These are phyloP conservation scores for Bullera alba DNA, from an alignment of 768 basidiomycete species.

Conservation along the genomic window DNA sequence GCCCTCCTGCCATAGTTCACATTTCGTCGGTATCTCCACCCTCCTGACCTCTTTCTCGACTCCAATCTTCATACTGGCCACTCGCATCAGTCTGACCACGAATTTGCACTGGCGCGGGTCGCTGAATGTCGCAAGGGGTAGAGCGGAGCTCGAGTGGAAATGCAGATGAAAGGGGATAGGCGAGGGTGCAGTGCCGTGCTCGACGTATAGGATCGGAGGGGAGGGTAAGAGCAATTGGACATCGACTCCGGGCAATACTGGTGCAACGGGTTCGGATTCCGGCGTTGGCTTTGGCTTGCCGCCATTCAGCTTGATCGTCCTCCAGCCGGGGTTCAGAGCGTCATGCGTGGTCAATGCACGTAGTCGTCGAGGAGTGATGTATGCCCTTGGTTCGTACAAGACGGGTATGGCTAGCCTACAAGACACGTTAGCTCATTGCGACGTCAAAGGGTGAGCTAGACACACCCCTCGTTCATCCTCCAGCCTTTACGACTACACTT, in stretches of 20 bases:
- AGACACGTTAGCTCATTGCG: not conserved
- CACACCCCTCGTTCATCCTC: conserved; percentile 36
- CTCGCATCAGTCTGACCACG: conserved; percentile 29
- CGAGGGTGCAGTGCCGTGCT: conserved; percentile 8
- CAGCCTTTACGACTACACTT: conserved; percentile 29
- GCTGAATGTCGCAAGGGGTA: conserved; percentile 27
- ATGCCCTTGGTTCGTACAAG: conserved; percentile 34
- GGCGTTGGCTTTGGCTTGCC: conserved; percentile 14
- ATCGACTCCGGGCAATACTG: conserved; percentile 19
- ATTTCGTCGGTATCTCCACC: conserved; percentile 29
- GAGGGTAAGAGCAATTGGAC: conserved; percentile 34
- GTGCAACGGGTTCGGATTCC: not conserved
- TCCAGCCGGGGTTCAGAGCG: conserved; percentile 39
- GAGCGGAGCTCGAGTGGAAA: conserved; percentile 25
- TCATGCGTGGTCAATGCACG: conserved; percentile 30
- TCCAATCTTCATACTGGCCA: conserved; percentile 29
- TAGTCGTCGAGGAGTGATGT: conserved; percentile 30
- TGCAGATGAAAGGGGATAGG: conserved; percentile 39
- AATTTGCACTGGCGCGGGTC: conserved; percentile 27
- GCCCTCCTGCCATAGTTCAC: conserved; percentile 37
- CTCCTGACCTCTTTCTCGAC: conserved; percentile 30
- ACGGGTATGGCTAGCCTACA: conserved; percentile 30
- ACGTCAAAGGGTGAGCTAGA: not conserved
- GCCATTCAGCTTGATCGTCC: conserved; percentile 27
- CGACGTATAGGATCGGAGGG: conserved; percentile 34